Evolutionary conservation across 805 yeast species (phyloP), one percentile per base, ranked within the genome.

Genomic region (Kodamaea kakaduensis): DNA sequence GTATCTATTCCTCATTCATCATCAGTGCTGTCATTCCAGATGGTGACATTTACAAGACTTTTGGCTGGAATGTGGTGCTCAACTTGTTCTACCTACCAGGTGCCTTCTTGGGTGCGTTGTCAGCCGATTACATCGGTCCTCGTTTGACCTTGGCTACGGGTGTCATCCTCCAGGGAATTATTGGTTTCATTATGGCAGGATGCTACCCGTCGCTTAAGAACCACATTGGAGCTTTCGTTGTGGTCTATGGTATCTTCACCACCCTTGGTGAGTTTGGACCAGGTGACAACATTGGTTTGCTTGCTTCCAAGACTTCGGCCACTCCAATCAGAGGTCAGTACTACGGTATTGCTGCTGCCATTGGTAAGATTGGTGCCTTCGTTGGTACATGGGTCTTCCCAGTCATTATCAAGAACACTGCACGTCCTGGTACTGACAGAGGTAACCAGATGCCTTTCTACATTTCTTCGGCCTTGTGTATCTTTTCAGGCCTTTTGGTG

Each of bases 251-350:
- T 65, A 78, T 90, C 45, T 90, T 87, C 59, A 67, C 78, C 57
- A 71, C 95, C 5, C 69, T 86, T 32, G 97, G 97, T 51, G 97
- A 90, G 61, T 84, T 89, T 59, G 95, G 96, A 19, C 89, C 95
- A 9, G 97, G 97, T 64, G 86, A 88, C 61, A 86, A 84, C 61
- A 82, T 84, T 58, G 97, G 97, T 47, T 64, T 84, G 37, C 69
- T 89, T 43, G 94, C 95, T 14, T 75, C 95, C 26, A 88, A 88
- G 62, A 82, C 95, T 5, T 73, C 81, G 31, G 83, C 96, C 29
- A 81, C 96, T 7, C 80, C 95, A 15, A 74, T 88, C 38, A 80
- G 97, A 66, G 97, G 96, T 40, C 84, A 84, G 50, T 85, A 83
- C 62, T 89, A 89, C 55, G 93, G 93, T 50, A 70, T 87, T 48